Base-by-base conservation (phyloP, 2,329 filamentous ascomycete species). In the Colletotrichum chrysophilum region DNA sequence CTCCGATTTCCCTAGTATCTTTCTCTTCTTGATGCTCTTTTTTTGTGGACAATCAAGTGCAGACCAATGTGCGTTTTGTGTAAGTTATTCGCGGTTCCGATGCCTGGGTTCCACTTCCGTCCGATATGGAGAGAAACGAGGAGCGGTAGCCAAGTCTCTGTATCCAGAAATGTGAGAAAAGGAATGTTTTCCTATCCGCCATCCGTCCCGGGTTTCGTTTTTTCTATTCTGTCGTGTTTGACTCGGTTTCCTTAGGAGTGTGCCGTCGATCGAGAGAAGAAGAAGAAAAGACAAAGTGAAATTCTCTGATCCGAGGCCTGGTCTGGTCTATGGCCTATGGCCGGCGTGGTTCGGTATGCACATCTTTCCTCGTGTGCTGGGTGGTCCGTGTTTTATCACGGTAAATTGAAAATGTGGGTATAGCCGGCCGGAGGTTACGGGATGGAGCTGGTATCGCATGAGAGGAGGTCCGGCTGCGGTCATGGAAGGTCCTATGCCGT, bases 321-420 rank as follows among this genome's bases (percentile, higher is more conserved):
- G 34, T 9, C 6, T 5, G 21, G 3, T 58, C 18, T 28, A 34
- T 28, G 60, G 43, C 48, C 28, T 26, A 34, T 18, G 60, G 43
- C 52, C 28, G 21, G 26, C 7, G 16, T 68, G 30, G 26, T 36
- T 66, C 26, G 26, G 8, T n/a, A 21, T 69, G 26, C 26, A 58
- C 61, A 61, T 24, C 30, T 28, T n/a, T 48, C 52, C 32, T 43
- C 24, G 38, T 43, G 64, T 60, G 36, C 28, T 48, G 60, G 16
- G 36, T 34, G 21, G 28, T 26, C 13, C 24, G 52, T 36, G 12
- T 55, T 52, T 3, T 61, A 30, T 34, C 38, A n/a, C 8, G 18
- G 48, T 72, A 38, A 16, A 38, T 75, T 55, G 70, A 36, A 16
- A 28, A 65, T 62, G 48, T 74, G 55, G 16, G 56, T 65, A 24